Percentiles rank a stretch among this genome's conserved stretches.
phyloP scores from a whole-genome alignment of 2,329 filamentous ascomycete genomes.

The Pyrenochaeta sp. region DNA sequence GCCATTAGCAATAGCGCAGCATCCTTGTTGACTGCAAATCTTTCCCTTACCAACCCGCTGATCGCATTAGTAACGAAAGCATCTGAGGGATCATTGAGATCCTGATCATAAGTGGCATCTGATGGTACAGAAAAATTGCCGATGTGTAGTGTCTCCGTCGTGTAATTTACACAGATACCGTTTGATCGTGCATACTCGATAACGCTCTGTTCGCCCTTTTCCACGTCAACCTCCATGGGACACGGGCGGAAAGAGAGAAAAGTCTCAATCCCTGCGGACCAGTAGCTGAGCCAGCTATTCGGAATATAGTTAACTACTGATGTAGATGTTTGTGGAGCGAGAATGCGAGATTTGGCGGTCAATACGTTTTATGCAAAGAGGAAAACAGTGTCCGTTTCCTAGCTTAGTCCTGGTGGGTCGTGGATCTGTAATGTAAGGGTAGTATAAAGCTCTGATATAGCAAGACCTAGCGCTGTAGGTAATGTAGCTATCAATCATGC shows the following conservation, averaged over 20 bases:
- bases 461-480: background rate
- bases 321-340: background rate
- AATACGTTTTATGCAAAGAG: background rate
- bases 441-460: background rate
- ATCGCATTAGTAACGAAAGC: slow-evolving; percentile 18
- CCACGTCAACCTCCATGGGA: slow-evolving; percentile 29
- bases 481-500: background rate
- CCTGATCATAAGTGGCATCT: slow-evolving; percentile 17
- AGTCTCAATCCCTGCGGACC: background rate
- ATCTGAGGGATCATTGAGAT: slow-evolving; percentile 31
- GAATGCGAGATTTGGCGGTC: background rate
- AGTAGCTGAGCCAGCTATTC: background rate
- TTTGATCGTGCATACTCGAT: slow-evolving; percentile 60
- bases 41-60: slow-evolving; percentile 33
- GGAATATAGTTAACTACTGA: background rate
- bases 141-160: slow-evolving; percentile 33
- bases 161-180: slow-evolving; percentile 52
- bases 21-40: slow-evolving; percentile 39
- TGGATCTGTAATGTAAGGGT: background rate
- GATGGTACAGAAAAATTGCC: slow-evolving; percentile 17
- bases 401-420: background rate
- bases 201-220: slow-evolving; percentile 46
- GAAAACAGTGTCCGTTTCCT: background rate
- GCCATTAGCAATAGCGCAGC: slow-evolving; percentile 39
- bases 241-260: background rate